Conservation (phyloP, 2,329 filamentous ascomycete genomes). For the Piedraia hortae region DNA sequence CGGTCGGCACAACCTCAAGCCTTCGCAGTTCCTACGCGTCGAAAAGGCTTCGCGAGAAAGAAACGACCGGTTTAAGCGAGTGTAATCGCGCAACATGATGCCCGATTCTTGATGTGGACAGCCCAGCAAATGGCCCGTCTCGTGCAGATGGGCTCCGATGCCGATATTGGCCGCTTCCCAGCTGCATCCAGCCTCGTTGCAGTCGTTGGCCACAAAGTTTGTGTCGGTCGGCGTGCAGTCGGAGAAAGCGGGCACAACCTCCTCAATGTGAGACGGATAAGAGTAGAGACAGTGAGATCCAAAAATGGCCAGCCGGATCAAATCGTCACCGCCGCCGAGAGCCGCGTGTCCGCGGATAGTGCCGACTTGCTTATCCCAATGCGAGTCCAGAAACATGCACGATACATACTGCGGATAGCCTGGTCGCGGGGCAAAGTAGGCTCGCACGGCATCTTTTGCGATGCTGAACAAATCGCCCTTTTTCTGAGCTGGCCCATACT, state of each 20-base stretch:
- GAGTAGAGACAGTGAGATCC: conserved; percentile 79
- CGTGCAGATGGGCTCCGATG: conserved; percentile 77
- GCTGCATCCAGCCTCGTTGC: conserved; percentile 60
- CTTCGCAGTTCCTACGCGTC: conserved; percentile 61
- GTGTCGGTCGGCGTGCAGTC: conserved; percentile 79
- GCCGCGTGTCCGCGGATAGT: conserved; percentile 59
- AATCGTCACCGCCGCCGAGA: conserved; percentile 45
- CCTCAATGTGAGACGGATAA: conserved; percentile 69
- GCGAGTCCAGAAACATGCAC: conserved; percentile 59
- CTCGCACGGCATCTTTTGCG: conserved; percentile 47
- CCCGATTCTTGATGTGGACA: conserved; percentile 72
- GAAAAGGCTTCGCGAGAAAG: conserved; percentile 58
- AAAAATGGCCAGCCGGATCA: conserved; percentile 63
- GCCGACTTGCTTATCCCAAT: conserved; percentile 51
- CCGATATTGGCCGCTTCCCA: conserved; percentile 93
- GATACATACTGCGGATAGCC: conserved; percentile 78
- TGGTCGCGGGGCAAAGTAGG: conserved; percentile 44
- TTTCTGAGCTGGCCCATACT: conserved; percentile 39
- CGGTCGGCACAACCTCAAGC: conserved; percentile 39
- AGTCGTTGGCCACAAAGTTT: conserved; percentile 55
- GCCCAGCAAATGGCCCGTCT: conserved; percentile 71
- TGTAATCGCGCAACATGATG: conserved; percentile 79
- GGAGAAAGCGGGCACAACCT: conserved; percentile 64
- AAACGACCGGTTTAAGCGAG: conserved; percentile 61
- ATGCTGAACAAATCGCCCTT: conserved; percentile 51